phyloP scores from a whole-genome alignment of 2,329 filamentous ascomycete species.

The Pseudogymnoascus sp. region DNA sequence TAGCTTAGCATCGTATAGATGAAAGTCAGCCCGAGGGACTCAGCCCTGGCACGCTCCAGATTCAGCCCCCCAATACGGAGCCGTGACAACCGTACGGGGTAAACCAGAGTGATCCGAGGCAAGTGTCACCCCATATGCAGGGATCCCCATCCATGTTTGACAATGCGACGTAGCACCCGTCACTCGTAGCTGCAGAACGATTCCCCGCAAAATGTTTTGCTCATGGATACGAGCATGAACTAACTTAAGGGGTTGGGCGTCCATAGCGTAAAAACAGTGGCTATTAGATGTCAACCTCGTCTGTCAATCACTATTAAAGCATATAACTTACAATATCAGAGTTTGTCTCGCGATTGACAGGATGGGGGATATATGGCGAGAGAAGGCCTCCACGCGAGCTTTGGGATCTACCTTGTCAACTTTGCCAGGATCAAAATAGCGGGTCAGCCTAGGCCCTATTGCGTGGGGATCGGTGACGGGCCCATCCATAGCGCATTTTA shows the following conservation, averaged over 20 bases:
- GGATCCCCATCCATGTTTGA: not conserved
- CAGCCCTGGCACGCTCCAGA: not conserved
- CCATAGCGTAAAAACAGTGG: not conserved
- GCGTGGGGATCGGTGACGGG: not conserved
- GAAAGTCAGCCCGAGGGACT: not conserved
- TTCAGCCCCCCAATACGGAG: not conserved
- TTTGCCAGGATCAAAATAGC: not conserved
- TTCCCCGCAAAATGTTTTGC: not conserved
- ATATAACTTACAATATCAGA: not conserved
- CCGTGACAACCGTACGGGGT: not conserved
- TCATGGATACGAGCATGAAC: not conserved
- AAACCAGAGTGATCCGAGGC: not conserved
- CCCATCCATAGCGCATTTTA: not conserved
- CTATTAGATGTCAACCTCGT: not conserved
- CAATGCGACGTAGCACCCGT: not conserved
- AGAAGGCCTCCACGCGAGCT: not conserved
- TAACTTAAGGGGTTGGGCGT: not conserved
- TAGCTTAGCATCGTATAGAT: not conserved
- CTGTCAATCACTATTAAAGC: not conserved
- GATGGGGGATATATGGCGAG: not conserved
- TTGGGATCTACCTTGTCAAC: not conserved
- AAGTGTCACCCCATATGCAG: not conserved
- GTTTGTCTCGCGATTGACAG: not conserved
- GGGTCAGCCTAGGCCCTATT: not conserved
- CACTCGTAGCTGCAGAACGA: not conserved